A percentile compares a stretch with the other conserved stretches of the same genome.
Evolutionary conservation across 371 early-diverging fungal species (phyloP).

Genomic region (Apophysomyces variabilis): DNA sequence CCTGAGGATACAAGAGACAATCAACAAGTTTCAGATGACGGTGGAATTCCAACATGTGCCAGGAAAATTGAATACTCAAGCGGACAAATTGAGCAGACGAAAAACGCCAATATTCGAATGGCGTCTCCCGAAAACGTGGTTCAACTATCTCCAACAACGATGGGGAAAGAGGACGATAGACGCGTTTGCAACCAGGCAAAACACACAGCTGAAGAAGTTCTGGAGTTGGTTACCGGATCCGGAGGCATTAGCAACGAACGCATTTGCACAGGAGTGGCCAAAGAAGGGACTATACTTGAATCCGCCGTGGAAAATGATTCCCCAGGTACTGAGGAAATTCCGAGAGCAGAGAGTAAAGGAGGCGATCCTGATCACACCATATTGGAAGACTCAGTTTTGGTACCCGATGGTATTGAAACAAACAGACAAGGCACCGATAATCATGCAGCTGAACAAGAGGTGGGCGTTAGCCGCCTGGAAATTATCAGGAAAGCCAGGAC

Average conservation of each 20-base stretch:
- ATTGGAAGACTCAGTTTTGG: constrained; percentile 25
- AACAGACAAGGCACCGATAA: neutral
- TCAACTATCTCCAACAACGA: constrained; percentile 8
- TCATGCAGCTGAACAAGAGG: neutral
- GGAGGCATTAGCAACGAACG: constrained; percentile 28
- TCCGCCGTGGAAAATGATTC: constrained; percentile 36
- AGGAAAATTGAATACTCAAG: constrained; percentile 19
- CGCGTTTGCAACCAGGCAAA: constrained; percentile 33
- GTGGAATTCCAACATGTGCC: constrained; percentile 21
- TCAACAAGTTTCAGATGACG: neutral
- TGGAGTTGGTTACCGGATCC: constrained; percentile 31
- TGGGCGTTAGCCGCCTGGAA: constrained; percentile 16
- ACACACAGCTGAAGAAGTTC: constrained; percentile 19
- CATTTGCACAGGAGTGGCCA: constrained; percentile 31
- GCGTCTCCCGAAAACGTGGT: constrained; percentile 9
- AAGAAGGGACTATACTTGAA: constrained; percentile 21
- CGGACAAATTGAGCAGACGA: constrained; percentile 21
- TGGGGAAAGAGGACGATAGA: constrained; percentile 25
- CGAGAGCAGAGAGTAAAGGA: constrained; percentile 13
- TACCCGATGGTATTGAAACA: constrained; percentile 12
- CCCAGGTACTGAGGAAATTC: constrained; percentile 28
- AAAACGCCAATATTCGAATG: constrained; percentile 18
- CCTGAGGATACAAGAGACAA: constrained; percentile 7
- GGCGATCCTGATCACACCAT: constrained; percentile 27
- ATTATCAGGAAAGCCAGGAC: constrained; percentile 20